Evolutionary conservation across 2,329 filamentous ascomycete species (phyloP).

Genomic region (Colletotrichum sp.): DNA sequence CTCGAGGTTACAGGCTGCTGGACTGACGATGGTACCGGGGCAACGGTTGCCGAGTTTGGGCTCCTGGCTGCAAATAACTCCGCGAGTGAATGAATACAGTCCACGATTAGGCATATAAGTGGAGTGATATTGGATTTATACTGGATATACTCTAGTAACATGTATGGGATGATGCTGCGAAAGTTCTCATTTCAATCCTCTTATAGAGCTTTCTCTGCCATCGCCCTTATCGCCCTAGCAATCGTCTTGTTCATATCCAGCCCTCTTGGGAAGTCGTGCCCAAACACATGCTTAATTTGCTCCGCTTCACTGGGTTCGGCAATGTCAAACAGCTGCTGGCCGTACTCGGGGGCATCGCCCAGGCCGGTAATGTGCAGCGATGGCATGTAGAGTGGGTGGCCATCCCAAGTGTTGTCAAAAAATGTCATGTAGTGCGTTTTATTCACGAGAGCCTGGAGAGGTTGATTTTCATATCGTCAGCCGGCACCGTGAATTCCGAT

Average conservation of each 20-base stretch:
- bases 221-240: neutral
- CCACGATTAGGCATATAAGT: neutral
- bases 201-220: neutral
- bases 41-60: neutral
- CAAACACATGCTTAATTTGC: neutral
- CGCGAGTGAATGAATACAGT: neutral
- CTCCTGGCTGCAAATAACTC: neutral
- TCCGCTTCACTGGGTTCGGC: neutral
- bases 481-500: neutral
- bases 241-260: neutral
- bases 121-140: neutral
- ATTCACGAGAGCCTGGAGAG: neutral
- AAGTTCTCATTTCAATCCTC: neutral
- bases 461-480: neutral
- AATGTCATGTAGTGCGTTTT: neutral
- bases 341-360: neutral
- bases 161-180: neutral
- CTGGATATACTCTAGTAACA: neutral
- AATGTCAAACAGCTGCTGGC: neutral
- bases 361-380: neutral
- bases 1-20: neutral
- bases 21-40: neutral
- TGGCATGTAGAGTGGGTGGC: neutral
- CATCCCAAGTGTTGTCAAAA: neutral
- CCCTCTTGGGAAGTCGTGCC: neutral